A percentile compares a stretch with the other conserved stretches of the same genome.
phyloP scores from a whole-genome alignment of 192 early-diverging fungal species.

The Lobosporangium transversale region DNA sequence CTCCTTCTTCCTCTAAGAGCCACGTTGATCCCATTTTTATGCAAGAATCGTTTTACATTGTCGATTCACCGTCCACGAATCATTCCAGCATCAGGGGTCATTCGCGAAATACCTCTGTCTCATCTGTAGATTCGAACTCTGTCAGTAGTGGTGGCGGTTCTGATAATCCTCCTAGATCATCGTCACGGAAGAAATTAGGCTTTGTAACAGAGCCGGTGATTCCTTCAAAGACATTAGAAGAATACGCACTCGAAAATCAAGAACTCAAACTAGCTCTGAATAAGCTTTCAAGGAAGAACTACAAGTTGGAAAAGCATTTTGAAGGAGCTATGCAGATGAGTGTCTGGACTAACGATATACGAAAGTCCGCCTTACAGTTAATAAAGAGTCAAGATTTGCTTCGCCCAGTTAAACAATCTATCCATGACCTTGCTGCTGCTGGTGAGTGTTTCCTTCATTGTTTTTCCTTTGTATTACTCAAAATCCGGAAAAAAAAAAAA shows the following conservation, averaged over 20 bases:
- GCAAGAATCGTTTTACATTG: conserved; percentile 66
- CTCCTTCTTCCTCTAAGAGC: not conserved
- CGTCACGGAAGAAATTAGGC: too few species aligned
- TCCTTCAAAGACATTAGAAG: conserved; percentile 72
- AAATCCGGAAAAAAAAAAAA: too few species aligned
- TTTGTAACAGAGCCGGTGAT: too few species aligned
- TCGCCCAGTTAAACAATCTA: conserved; percentile 41
- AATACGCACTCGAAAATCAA: conserved; percentile 72
- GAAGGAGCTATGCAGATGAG: conserved; percentile 53
- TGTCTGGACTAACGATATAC: conserved; percentile 46
- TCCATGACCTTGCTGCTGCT: conserved; percentile 33
- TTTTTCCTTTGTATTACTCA: too few species aligned
- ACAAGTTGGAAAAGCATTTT: conserved; percentile 41
- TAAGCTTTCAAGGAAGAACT: conserved; percentile 59
- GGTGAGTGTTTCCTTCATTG: too few species aligned
- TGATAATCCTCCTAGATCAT: not conserved
- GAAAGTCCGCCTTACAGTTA: conserved; percentile 43
- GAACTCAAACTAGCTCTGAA: conserved; percentile 72
- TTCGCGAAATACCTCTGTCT: conserved; percentile 6
- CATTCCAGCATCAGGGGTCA: not conserved
- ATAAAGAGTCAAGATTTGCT: conserved; percentile 49
- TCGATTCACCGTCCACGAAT: conserved; percentile 19
- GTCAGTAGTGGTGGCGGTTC: not conserved
- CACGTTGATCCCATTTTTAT: conserved; percentile 44
- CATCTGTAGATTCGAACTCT: conserved; percentile 9